Evolutionary conservation across 2,329 filamentous ascomycete genomes (phyloP), one percentile per base, ranked within the genome.

Genomic region (Diaporthe aspalathi): DNA sequence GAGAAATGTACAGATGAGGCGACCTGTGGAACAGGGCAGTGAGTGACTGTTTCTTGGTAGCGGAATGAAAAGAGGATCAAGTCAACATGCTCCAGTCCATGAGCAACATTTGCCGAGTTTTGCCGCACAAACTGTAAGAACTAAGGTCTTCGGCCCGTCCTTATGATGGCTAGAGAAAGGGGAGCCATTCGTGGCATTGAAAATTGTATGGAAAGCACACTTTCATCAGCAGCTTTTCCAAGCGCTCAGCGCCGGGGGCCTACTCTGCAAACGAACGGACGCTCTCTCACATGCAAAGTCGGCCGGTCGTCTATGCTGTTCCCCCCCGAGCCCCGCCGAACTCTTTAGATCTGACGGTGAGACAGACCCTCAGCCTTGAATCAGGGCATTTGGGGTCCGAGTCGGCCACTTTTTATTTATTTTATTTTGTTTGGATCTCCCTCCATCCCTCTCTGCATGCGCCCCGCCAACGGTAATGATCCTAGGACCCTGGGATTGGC

Each of bases 1-100:
- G 71, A 20, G 71, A 71, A 9, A 49, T 53, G 17, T 71, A 73
- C 53, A 71, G 72, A 53, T 71, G 57, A 71, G 45, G 45, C 35
- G 22, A 29, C 32, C 29, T 27, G 20, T 35, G 50, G 40, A 40
- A 43, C 17, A 32, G 20, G n/a, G 45, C 2, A n/a, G 40, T 8
- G 17, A 43, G n/a, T 8, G 38, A 43, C 56, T 60, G 45, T 24
- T 22, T n/a, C 27, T 56, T 40, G 22, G n/a, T 35, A 67, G 38
- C n/a, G 45, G 35, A 50, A 24, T 54, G 22, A 49, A 65, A 50
- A 50, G 16, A 54, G 35, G n/a, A 24, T 50, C 11, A 24, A 12
- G 20, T 50, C 29, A 24, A 65, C 16, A 24, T 22, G 27, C 29
- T 16, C 8, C 22, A 17, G 3, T 11, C 29, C 20, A 11, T 7